Evolutionary conservation across 1,139 yeast species (phyloP), one percentile per base, ranked within the genome.

Genomic region (Candida sanyaensis): DNA sequence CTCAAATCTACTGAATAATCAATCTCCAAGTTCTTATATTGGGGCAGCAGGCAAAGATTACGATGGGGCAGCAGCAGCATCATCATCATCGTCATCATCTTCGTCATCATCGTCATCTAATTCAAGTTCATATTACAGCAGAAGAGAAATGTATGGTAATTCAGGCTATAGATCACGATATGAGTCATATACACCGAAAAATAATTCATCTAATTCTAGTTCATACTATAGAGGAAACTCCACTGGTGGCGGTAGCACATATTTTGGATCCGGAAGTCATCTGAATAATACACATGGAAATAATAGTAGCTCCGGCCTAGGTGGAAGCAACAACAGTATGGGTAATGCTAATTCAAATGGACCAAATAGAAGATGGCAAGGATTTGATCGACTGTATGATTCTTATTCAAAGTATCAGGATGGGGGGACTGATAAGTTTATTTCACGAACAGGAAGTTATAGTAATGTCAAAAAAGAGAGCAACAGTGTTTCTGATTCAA

Each of bases 131-230:
- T 40, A 41, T 41, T 43, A 47, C 42, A 43, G 42, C n/a, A 45
- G 55, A 42, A 42, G 59, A 37, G 59, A 55, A 41, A 52, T 49
- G 32, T 55, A 55, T 40, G 55, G 59, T 11, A 36, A 40, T 30
- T 47, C 47, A 27, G 50, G 51, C 6, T 56, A 58, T 32, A 43
- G 57, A 4, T 47, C 52, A 31, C 42, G 54, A 29, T 51, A 48
- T 29, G 53, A 48, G 7, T 45, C 51, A 31, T 48, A 48, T 34
- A 32, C 47, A n/a, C 27, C 49, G n/a, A 39, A 41, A 32, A 37
- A 43, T 24, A 33, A 28, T 28, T 23, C 41, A 11, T 43, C 49
- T 31, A 38, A 44, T 41, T 37, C 40, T 27, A 47, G 44, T 10
- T 47, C 46, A 6, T 46, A 47, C 33, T 43, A 47, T 26, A 40